Conservation (phyloP, 805 yeast genomes). For the Candida mattraensis region DNA sequence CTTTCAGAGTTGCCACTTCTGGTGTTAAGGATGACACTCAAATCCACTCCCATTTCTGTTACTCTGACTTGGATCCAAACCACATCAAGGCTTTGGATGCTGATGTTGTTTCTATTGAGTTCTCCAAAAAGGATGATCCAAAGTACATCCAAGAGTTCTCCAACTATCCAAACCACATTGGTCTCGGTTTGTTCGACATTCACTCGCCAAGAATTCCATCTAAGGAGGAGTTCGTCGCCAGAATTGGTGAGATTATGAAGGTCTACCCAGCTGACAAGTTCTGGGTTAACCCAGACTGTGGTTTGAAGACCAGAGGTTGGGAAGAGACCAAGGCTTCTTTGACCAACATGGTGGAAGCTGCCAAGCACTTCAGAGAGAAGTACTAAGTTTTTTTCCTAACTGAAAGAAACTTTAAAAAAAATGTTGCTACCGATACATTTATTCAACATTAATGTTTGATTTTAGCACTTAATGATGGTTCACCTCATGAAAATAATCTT, state of each 20-base stretch:
- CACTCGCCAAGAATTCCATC: conserved; percentile 99
- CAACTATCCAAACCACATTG: conserved; percentile 99
- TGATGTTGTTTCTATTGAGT: conserved; percentile 98
- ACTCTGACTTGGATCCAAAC: conserved; percentile 99
- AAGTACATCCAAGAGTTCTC: conserved; percentile 97
- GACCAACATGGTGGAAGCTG: conserved; percentile 99
- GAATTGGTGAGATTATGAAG: conserved; percentile 92
- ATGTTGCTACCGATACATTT: conserved; percentile 27
- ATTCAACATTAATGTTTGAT: conserved; percentile 39
- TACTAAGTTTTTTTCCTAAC: conserved; percentile 18
- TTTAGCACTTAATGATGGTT: conserved; percentile 15
- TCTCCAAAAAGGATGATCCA: conserved; percentile 99
- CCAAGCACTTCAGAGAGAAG: conserved; percentile 81
- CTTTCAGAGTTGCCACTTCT: conserved; percentile 98
- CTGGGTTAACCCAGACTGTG: conserved; percentile 99
- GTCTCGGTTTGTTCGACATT: conserved; percentile 98
- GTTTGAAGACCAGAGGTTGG: conserved; percentile 99
- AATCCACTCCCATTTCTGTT: conserved; percentile 99
- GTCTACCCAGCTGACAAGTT: conserved; percentile 97
- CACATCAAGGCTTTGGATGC: conserved; percentile 99
- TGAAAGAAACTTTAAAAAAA: conserved; percentile 19
- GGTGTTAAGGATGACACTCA: conserved; percentile 95
- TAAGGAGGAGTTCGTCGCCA: conserved; percentile 89
- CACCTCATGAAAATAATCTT: conserved; percentile 15
- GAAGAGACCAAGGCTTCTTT: conserved; percentile 92